phyloP scores from a whole-genome alignment of 2,329 filamentous ascomycete genomes.

The Byssothecium circinans region DNA sequence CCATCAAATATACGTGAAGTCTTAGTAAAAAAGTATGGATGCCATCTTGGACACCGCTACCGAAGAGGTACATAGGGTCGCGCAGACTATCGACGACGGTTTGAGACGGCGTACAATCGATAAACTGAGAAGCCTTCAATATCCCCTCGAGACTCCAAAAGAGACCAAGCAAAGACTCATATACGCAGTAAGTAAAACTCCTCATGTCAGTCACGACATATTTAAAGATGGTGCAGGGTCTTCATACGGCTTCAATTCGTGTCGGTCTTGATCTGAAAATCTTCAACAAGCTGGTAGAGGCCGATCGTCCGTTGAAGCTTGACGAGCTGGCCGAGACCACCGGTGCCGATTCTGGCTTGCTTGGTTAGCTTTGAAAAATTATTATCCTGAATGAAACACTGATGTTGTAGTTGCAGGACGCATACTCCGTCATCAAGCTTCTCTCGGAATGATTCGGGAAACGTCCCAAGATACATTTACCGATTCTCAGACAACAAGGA shows the following conservation, averaged over 20 bases:
- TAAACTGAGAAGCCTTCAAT: conserved; percentile 5
- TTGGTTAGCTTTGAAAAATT: too few species aligned
- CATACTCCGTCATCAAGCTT: too few species aligned
- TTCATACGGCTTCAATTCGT: conserved; percentile 2
- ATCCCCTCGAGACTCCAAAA: conserved; percentile 6
- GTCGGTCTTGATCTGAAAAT: conserved; percentile 3
- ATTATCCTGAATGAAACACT: too few species aligned
- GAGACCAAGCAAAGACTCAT: conserved; percentile 8
- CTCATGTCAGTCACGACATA: background rate
- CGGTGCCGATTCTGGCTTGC: background rate
- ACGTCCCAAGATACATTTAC: too few species aligned
- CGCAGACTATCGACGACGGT: background rate
- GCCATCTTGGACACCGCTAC: background rate
- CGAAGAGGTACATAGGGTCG: conserved; percentile 4
- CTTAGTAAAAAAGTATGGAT: too few species aligned
- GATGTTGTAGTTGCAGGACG: too few species aligned
- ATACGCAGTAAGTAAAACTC: conserved; percentile 1
- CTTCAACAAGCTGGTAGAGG: conserved; percentile 2
- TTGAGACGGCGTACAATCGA: conserved; percentile 2
- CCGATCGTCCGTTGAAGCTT: conserved; percentile 1
- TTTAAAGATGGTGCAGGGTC: background rate
- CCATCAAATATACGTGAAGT: too few species aligned
- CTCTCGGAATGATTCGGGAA: too few species aligned
- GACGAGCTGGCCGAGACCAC: background rate
- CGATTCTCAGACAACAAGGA: conserved; percentile 2